Evolutionary conservation across 177 flowering plant species (phyloP).

Genomic region (Vitis hybrid): DNA sequence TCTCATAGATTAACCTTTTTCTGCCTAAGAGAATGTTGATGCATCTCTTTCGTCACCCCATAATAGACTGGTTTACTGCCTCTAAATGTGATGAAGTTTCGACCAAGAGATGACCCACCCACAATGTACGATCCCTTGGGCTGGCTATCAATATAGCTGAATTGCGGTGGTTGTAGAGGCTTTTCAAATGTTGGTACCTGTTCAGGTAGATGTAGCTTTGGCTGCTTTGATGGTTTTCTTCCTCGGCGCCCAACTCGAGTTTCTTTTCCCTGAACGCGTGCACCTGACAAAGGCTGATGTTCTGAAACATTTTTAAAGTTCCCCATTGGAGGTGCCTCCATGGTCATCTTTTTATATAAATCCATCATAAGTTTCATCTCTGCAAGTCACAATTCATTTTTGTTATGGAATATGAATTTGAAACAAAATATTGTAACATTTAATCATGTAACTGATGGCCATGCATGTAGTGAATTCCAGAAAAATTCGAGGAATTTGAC

Average conservation of each 20-base stretch:
- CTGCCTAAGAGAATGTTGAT: neutral
- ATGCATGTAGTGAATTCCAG: too few relatives aligned
- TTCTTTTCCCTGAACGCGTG: neutral
- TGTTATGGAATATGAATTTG: neutral
- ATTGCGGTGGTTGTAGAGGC: neutral
- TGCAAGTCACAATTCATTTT: constrained; percentile 4
- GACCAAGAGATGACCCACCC: constrained; percentile 31
- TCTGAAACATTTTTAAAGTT: neutral
- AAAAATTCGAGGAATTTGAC: too few relatives aligned
- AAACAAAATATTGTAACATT: neutral
- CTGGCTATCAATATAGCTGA: neutral
- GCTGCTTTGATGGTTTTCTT: neutral
- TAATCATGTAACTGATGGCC: too few relatives aligned
- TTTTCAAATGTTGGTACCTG: neutral
- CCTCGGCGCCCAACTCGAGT: neutral
- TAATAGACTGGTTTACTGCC: constrained; percentile 28
- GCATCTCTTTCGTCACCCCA: constrained; percentile 28
- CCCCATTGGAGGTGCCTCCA: constrained; percentile 5
- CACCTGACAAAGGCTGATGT: neutral
- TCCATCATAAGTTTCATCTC: constrained; percentile 29
- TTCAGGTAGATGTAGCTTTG: constrained; percentile 5
- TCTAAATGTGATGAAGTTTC: constrained; percentile 26
- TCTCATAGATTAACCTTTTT: neutral
- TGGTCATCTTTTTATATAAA: constrained; percentile 16
- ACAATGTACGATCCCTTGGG: constrained; percentile 19